Percentiles rank a stretch among this genome's conserved stretches.
phyloP scores from a whole-genome alignment of 2,329 filamentous ascomycete genomes.

The Alternaria burnsii region DNA sequence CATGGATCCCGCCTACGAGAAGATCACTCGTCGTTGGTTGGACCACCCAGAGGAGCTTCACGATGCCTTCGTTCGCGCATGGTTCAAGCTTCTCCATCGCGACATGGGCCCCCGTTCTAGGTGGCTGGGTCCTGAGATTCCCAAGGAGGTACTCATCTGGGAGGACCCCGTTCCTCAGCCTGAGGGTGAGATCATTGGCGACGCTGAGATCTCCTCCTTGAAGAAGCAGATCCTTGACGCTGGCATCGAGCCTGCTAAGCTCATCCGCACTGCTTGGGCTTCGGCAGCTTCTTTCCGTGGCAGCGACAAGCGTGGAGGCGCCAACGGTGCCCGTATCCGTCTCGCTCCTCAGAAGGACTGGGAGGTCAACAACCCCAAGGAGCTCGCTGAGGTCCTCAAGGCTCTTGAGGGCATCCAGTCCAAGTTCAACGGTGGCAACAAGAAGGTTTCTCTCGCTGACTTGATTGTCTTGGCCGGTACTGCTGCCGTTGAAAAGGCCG shows the following conservation, averaged over 20 bases:
- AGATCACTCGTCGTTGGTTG: slow-evolving; percentile 76
- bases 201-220: slow-evolving; percentile 68
- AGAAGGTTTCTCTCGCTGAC: slow-evolving; percentile 81
- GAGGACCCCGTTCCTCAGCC: slow-evolving; percentile 74
- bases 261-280: slow-evolving; percentile 62
- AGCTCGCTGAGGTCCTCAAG: slow-evolving; percentile 68
- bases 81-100: slow-evolving; percentile 86
- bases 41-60: slow-evolving; percentile 73
- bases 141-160: slow-evolving; percentile 74
- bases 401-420: slow-evolving; percentile 71
- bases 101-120: slow-evolving; percentile 76
- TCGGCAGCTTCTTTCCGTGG: slow-evolving; percentile 55
- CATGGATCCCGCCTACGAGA: slow-evolving; percentile 75
- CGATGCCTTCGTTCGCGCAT: slow-evolving; percentile 75
- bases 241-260: slow-evolving; percentile 67
- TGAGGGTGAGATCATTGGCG: slow-evolving; percentile 66
- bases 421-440: slow-evolving; percentile 70
- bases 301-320: slow-evolving; percentile 82
- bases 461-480: slow-evolving; percentile 78
- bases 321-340: slow-evolving; percentile 80
- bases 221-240: slow-evolving; percentile 73
- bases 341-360: slow-evolving; percentile 76
- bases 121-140: slow-evolving; percentile 79
- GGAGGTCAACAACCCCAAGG: slow-evolving; percentile 76
- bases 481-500: slow-evolving; percentile 77